Evolutionary conservation across 352 stramenopile genomes (phyloP).

Genomic region (Elongisporangium undulatum): DNA sequence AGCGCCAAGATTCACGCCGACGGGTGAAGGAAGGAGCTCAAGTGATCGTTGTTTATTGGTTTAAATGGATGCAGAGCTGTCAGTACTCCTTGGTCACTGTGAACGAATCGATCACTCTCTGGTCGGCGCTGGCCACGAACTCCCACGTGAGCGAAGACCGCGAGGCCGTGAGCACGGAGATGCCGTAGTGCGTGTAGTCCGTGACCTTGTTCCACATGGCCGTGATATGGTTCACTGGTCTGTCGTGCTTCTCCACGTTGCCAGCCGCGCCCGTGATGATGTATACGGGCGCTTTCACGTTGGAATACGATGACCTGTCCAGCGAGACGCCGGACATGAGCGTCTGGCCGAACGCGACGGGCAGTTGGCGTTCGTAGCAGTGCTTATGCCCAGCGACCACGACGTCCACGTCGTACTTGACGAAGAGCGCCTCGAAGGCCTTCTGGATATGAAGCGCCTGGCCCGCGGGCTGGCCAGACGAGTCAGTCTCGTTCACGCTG

Average conservation of each 20-base stretch:
- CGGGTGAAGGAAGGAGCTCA: no score
- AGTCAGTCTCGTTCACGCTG: slow-evolving; percentile 13
- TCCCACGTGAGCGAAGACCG: slow-evolving; percentile 27
- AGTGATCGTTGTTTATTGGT: no score
- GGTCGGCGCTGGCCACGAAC: slow-evolving; percentile 22
- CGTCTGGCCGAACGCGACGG: slow-evolving; percentile 14
- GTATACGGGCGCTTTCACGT: slow-evolving; percentile 30
- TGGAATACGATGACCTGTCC: slow-evolving; percentile 23
- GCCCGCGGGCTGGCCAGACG: slow-evolving; percentile 11
- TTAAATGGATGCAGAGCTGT: no score
- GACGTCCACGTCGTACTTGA: slow-evolving; percentile 41
- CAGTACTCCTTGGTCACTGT: slow-evolving; percentile 22
- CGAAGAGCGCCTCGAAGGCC: slow-evolving; percentile 38
- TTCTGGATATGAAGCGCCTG: slow-evolving; percentile 35
- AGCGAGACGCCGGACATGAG: slow-evolving; percentile 21
- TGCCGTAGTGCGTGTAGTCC: slow-evolving; percentile 27
- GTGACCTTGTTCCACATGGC: slow-evolving; percentile 22
- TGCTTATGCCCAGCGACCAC: slow-evolving; percentile 34
- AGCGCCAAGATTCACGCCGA: slow-evolving; percentile 8
- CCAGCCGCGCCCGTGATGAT: slow-evolving; percentile 26
- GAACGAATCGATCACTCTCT: slow-evolving; percentile 26
- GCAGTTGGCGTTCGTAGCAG: slow-evolving; percentile 27
- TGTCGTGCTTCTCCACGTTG: slow-evolving; percentile 6
- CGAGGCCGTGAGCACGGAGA: slow-evolving; percentile 24
- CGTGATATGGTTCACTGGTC: slow-evolving; percentile 1